Base-by-base conservation (phyloP, 768 basidiomycete genomes). In the Aureoboletus auriporus region DNA sequence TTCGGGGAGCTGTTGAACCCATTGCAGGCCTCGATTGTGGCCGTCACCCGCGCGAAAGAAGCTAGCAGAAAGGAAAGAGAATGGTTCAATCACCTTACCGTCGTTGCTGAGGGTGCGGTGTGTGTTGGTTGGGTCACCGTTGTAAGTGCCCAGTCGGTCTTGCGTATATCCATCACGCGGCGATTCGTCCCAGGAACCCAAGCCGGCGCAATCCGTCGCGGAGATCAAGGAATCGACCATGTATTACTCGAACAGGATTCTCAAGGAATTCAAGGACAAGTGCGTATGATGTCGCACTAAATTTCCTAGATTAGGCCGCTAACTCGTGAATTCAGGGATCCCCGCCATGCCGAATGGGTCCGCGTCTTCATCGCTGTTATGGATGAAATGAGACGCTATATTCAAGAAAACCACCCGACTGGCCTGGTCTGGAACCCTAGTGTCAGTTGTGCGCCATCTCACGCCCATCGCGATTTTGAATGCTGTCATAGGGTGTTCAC, bases 221-320 rank as follows among this genome's bases (percentile, higher is more conserved):
- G 90, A 93, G 42, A 79, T 87, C 67, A 94, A 89, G 68, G 93
- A 97, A 23, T 80, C 89, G 4, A 80, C 86, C 10, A 76, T 81
- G 61, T 99, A 91, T 71, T 98, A 92, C 65, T 84, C 84, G 2
- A 91, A 96, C 68, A 82, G 84, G 50, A 78, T 98, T 39, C 84
- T 93, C 68, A 91, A 93, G 67, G 91, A 94, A 54, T 91, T 79
- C 76, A 98, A 92, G 66, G 89, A 91, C 7, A 91, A 90, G 95
- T 93, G 51, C 49, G 87, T 62, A 3, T 53, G 11, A 33, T 38
- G 38, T 17, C n/a, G 6, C 13, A 35, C 35, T 3, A 20, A 34
- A 40, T 33, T 16, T 44, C 27, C 20, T 33, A 27, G 38, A 35
- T n/a, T 30, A 34, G 42, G 29, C 9, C 16, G 1, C 28, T 65